Evolutionary conservation across 129 eudicot genomes (phyloP).

Genomic region (Rutidosis leptorrhynchoides): DNA sequence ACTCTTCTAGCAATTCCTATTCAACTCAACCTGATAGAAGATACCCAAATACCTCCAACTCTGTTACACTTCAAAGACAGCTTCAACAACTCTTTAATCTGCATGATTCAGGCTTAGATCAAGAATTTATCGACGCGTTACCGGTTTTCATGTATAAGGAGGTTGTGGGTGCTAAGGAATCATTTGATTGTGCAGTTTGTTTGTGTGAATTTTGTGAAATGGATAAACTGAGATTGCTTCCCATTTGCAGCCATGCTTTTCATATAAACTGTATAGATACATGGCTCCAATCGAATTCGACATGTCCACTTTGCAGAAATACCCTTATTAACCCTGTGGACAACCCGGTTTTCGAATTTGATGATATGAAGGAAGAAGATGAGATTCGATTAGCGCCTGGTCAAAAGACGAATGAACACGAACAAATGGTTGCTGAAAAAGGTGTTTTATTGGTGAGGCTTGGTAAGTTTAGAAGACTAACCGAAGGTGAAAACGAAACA

Average conservation of each 20-base stretch:
- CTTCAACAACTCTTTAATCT: constrained; percentile 52
- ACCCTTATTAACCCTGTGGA: constrained; percentile 34
- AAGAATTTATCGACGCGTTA: constrained; percentile 44
- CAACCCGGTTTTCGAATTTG: constrained; percentile 45
- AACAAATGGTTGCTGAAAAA: constrained; percentile 27
- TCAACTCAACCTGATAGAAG: constrained; percentile 30
- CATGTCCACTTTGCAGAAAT: constrained; percentile 59
- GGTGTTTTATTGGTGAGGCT: constrained; percentile 49
- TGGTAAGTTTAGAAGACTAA: constrained; percentile 49
- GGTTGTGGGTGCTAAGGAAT: constrained; percentile 42
- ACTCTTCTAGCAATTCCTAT: constrained; percentile 23
- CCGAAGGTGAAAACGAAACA: constrained; percentile 20
- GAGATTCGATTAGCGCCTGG: constrained; percentile 22
- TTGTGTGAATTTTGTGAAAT: constrained; percentile 42
- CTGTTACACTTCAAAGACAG: constrained; percentile 56
- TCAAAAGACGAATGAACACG: constrained; percentile 18
- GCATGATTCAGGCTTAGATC: constrained; percentile 58
- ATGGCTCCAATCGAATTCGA: constrained; percentile 58
- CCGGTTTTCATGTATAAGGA: constrained; percentile 56
- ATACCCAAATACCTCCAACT: constrained; percentile 24
- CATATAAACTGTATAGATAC: constrained; percentile 58
- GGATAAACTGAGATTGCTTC: constrained; percentile 46
- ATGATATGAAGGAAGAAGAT: constrained; percentile 27
- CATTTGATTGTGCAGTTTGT: constrained; percentile 68
- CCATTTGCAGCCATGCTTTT: constrained; percentile 58